phyloP scores from a whole-genome alignment of 345 rosid genomes.

The Pistacia integerrima region DNA sequence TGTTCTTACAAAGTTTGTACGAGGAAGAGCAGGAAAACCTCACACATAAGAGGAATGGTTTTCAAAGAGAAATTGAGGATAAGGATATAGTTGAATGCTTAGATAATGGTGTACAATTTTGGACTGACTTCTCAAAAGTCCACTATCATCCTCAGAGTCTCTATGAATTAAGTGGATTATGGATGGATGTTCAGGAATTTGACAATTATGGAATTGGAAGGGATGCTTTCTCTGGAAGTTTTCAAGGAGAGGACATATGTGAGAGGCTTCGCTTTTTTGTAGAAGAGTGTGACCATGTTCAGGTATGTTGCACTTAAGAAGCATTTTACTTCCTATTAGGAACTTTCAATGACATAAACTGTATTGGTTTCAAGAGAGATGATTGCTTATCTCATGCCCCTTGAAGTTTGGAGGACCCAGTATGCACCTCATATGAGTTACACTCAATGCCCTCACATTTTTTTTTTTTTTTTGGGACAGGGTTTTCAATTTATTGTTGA shows the following conservation, averaged over 20 bases:
- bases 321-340: not conserved
- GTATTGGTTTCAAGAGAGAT: not conserved
- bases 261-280: slow-evolving; percentile 83
- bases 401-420: not conserved
- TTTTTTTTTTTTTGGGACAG: slow-evolving; percentile 32
- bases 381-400: not conserved
- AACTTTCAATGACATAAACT: not conserved
- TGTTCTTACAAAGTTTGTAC: slow-evolving; percentile 76
- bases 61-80: slow-evolving; percentile 52
- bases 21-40: slow-evolving; percentile 49
- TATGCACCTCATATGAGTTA: not conserved
- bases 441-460: too few relatives aligned
- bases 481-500: slow-evolving; percentile 92
- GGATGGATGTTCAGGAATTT: slow-evolving; percentile 58
- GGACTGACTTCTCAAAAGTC: slow-evolving; percentile 95
- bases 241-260: slow-evolving; percentile 70
- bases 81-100: slow-evolving; percentile 70
- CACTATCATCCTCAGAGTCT: slow-evolving; percentile 84
- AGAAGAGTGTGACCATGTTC: slow-evolving; percentile 94
- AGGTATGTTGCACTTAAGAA: slow-evolving; percentile 40
- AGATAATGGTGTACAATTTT: slow-evolving; percentile 65
- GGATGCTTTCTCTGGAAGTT: slow-evolving; percentile 62
- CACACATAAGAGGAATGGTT: slow-evolving; percentile 27
- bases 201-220: slow-evolving; percentile 81
- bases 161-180: slow-evolving; percentile 70